A percentile compares a stretch with the other conserved stretches of the same genome.
phyloP scores from a whole-genome alignment of 169 alveolate species.

The Perkinsus chesapeaki region DNA sequence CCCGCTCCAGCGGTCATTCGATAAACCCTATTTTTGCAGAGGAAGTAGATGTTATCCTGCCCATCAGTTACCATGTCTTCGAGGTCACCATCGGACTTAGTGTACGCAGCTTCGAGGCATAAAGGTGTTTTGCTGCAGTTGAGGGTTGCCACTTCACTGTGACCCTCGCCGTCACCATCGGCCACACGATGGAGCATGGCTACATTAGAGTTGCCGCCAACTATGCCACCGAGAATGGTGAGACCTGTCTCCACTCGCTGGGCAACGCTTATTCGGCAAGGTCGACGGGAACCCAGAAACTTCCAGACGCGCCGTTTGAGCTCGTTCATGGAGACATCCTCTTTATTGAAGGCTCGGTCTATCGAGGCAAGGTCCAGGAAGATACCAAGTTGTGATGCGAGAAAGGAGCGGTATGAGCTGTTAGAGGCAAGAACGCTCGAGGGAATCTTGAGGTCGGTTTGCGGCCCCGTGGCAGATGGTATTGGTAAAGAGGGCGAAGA shows the following conservation, averaged over 20 bases:
- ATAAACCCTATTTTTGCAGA: background rate
- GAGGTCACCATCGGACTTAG: background rate
- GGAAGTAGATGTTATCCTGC: background rate
- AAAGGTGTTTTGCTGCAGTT: background rate
- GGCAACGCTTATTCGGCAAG: background rate
- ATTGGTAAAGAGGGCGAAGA: background rate
- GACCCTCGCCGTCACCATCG: background rate
- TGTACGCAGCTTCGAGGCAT: background rate
- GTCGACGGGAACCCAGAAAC: background rate
- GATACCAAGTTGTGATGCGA: background rate
- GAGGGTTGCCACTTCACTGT: background rate
- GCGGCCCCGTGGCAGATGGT: background rate
- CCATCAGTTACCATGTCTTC: background rate
- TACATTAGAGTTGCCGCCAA: background rate
- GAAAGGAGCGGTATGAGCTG: background rate
- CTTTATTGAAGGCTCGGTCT: background rate
- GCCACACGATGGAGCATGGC: background rate
- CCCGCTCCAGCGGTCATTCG: background rate
- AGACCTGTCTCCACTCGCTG: background rate
- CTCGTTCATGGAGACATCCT: background rate
- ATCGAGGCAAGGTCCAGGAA: background rate
- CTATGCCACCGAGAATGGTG: background rate
- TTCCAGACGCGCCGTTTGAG: background rate
- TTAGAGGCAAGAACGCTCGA: background rate
- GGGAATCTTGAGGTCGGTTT: background rate